Conservation (phyloP, 495 filamentous ascomycete genomes). For the Penicillium psychrofluorescens region DNA sequence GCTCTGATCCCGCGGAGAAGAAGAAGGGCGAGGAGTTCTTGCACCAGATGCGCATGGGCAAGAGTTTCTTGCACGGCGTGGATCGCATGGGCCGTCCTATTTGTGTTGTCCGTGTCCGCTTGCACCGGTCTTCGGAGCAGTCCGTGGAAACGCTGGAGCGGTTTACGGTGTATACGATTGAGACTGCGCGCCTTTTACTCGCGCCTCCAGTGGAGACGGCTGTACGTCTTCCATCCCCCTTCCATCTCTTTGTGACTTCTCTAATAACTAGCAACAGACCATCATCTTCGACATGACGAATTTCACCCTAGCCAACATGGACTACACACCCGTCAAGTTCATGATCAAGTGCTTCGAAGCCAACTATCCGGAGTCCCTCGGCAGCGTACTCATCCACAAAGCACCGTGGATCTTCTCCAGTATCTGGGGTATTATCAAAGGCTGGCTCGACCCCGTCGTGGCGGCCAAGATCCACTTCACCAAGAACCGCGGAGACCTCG, state of each 20-base stretch:
- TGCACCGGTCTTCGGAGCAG: slow-evolving; percentile 80
- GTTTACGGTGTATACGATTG: slow-evolving; percentile 91
- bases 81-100: slow-evolving; percentile 84
- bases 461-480: slow-evolving; percentile 94
- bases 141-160: slow-evolving; percentile 70
- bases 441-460: slow-evolving; percentile 96
- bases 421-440: slow-evolving; percentile 83
- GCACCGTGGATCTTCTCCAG: slow-evolving; percentile 95
- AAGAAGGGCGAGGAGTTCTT: slow-evolving; percentile 71
- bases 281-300: slow-evolving; percentile 94
- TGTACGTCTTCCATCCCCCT: slow-evolving; percentile 44
- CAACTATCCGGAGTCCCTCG: slow-evolving; percentile 91
- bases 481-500: slow-evolving; percentile 70
- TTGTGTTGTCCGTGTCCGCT: slow-evolving; percentile 72
- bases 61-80: slow-evolving; percentile 82
- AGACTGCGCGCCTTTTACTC: slow-evolving; percentile 81
- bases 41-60: slow-evolving; percentile 71
- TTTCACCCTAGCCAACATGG: slow-evolving; percentile 94
- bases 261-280: slow-evolving; percentile 38
- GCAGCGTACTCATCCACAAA: slow-evolving; percentile 92
- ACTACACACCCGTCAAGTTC: slow-evolving; percentile 94
- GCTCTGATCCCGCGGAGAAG: slow-evolving; percentile 37
- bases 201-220: slow-evolving; percentile 80
- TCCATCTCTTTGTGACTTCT: not conserved
- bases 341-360: slow-evolving; percentile 99